A percentile compares a stretch with the other conserved stretches of the same genome.
phyloP scores from a whole-genome alignment of 129 eudicot genomes.

The Deinandra increscens region DNA sequence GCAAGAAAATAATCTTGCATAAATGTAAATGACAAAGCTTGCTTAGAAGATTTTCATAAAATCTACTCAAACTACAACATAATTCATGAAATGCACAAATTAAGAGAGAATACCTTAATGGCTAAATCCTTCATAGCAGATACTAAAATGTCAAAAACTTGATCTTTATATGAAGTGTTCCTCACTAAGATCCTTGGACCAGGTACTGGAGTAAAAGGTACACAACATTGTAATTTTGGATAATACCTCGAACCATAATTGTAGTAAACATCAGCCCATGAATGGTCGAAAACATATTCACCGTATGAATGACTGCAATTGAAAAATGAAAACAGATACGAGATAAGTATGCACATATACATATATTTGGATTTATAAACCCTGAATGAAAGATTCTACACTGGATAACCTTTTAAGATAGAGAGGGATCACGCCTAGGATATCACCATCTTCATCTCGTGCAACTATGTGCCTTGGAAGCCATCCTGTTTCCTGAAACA shows the following conservation, averaged over 20 bases:
- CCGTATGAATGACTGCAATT: slow-evolving; percentile 93
- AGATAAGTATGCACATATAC: slow-evolving; percentile 12
- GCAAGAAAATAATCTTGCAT: not conserved
- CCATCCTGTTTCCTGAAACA: slow-evolving; percentile 90
- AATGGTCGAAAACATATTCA: slow-evolving; percentile 96
- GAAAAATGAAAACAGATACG: slow-evolving; percentile 12
- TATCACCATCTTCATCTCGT: slow-evolving; percentile 55
- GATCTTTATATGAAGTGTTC: slow-evolving; percentile 54
- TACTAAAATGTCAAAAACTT: slow-evolving; percentile 82
- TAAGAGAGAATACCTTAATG: slow-evolving; percentile 44
- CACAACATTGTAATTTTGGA: slow-evolving; percentile 88
- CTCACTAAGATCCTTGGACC: slow-evolving; percentile 91
- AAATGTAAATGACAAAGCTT: not conserved
- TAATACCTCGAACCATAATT: slow-evolving; percentile 83
- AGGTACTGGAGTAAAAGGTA: slow-evolving; percentile 96
- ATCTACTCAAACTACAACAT: not conserved
- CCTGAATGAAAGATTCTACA: not conserved
- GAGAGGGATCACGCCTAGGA: slow-evolving; percentile 85
- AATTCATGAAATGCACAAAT: not conserved
- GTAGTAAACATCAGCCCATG: slow-evolving; percentile 97
- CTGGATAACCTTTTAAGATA: slow-evolving; percentile 79
- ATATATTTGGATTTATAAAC: not conserved
- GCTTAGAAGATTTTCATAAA: not conserved
- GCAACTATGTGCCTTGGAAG: slow-evolving; percentile 82
- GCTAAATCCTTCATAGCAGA: slow-evolving; percentile 88